Evolutionary conservation across 345 rosid species (phyloP), one percentile per base, ranked within the genome.

Genomic region (Citrus reticulata): DNA sequence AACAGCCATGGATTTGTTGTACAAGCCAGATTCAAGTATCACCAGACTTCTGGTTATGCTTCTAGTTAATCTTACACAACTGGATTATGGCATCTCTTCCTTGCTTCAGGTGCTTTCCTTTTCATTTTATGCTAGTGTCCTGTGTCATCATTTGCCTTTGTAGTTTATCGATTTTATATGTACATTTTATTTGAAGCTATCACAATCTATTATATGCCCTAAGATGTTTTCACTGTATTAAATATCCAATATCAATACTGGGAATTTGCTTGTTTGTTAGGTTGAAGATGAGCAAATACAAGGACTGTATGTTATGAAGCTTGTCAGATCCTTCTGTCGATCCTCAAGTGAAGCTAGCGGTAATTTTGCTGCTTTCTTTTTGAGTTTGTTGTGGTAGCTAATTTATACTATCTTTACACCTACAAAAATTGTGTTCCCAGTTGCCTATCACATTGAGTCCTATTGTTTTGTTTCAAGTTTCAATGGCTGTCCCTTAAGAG

Each of bases 251-350:
- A 62, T 20, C 72, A 34, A 72, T 51, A 5, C 4, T 42, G 25
- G 17, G 46, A 61, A 51, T 61, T 67, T 63, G 30, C 74, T 30
- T 83, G 72, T 64, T 83, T 87, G 83, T 77, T 82, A 93, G 99
- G 82, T 76, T 69, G 94, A 79, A 24, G 91, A 91, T 72, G 93
- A 95, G 83, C 93, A 88, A 82, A 79, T 93, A 88, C 91, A 89
- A 86, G 95, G 98, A 57, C 80, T 91, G 62, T 83, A 91, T 77
- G 78, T 90, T 66, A 89, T 92, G 96, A 93, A 89, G 92, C 99
- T 93, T 49, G 98, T 92, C 76, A 89, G 98, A 80, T 95, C 97
- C 79, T 95, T 93, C 71, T 88, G 97, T 77, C 88, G 93, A 85
- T 87, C 92, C 70, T 83, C 91, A 37, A 82, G 77, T 62, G 96